Conservation (phyloP, 768 basidiomycete species). For the Serendipita sp. region DNA sequence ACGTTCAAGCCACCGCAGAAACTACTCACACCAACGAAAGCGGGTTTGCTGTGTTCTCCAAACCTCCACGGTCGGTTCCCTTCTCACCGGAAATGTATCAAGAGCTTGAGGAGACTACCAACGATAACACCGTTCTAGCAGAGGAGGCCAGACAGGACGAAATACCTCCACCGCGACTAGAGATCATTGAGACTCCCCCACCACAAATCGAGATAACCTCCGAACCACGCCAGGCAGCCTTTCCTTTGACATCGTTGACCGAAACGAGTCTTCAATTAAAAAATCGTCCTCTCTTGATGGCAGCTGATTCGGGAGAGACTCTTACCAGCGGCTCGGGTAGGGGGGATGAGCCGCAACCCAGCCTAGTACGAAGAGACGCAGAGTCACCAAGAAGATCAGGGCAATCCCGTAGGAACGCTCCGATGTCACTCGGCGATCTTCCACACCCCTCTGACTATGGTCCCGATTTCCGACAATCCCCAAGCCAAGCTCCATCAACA, state of each 20-base stretch:
- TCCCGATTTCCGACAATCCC: not conserved
- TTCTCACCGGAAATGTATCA: conserved; percentile 8
- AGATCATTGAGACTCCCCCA: not conserved
- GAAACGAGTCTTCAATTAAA: too few species aligned
- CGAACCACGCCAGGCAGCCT: not conserved
- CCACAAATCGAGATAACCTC: not conserved
- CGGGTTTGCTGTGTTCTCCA: conserved; percentile 32
- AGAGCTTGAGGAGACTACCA: not conserved
- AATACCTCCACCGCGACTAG: not conserved
- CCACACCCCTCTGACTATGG: not conserved
- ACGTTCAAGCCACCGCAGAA: not conserved
- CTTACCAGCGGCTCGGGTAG: not conserved
- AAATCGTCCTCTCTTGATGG: not conserved
- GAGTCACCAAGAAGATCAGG: not conserved
- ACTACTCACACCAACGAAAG: not conserved
- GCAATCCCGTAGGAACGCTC: not conserved
- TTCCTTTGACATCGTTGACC: too few species aligned
- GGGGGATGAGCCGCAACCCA: not conserved
- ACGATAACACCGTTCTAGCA: not conserved
- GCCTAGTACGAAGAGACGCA: not conserved
- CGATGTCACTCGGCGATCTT: not conserved
- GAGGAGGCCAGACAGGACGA: not conserved
- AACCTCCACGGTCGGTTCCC: conserved; percentile 17
- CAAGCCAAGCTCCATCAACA: not conserved
- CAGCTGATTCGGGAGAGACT: not conserved